These are phyloP conservation scores for Epichloe sibirici DNA, from an alignment of 2,329 filamentous ascomycete genomes.

Conservation along the genomic window DNA sequence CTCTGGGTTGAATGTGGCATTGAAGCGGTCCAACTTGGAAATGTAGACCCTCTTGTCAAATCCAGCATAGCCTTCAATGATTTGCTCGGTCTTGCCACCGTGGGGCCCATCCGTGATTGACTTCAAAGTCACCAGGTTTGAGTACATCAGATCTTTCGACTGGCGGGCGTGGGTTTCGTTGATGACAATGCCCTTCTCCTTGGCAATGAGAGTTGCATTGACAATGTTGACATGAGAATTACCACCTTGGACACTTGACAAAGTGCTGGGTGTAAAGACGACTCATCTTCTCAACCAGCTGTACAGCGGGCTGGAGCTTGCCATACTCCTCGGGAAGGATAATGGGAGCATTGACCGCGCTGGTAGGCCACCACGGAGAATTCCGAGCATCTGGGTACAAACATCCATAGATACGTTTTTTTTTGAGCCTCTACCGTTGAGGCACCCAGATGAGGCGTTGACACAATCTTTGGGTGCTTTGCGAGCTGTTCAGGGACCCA, in stretches of 20 bases:
- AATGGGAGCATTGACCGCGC: slow-evolving; percentile 69
- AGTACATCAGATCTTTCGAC: slow-evolving; percentile 49
- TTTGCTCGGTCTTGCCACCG: slow-evolving; percentile 21
- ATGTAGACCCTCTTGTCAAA: slow-evolving; percentile 55
- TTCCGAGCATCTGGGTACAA: slow-evolving; percentile 65
- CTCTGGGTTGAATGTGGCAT: slow-evolving; percentile 58
- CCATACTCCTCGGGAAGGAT: slow-evolving; percentile 72
- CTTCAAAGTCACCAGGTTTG: slow-evolving; percentile 57
- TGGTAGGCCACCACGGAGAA: slow-evolving; percentile 61
- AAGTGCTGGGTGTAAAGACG: slow-evolving; percentile 70
- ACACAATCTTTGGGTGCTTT: slow-evolving; percentile 58
- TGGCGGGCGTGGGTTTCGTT: slow-evolving; percentile 59
- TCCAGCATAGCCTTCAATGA: slow-evolving; percentile 52
- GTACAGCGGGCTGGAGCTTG: slow-evolving; percentile 65
- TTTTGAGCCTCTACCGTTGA: slow-evolving; percentile 75
- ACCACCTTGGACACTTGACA: slow-evolving; percentile 21
- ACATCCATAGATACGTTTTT: slow-evolving; percentile 68
- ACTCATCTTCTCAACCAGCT: slow-evolving; percentile 68
- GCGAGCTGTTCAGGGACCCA: slow-evolving; percentile 52
- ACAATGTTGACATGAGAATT: slow-evolving; percentile 70
- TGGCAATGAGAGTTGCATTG: slow-evolving; percentile 63
- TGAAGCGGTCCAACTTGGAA: slow-evolving; percentile 60
- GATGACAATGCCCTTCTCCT: slow-evolving; percentile 65
- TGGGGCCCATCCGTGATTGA: slow-evolving; percentile 28
- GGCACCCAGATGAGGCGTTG: slow-evolving; percentile 69